A percentile compares a stretch with the other conserved stretches of the same genome.
Conservation (phyloP, 1,284 basidiomycete genomes). For the Meripilus lineatus region DNA sequence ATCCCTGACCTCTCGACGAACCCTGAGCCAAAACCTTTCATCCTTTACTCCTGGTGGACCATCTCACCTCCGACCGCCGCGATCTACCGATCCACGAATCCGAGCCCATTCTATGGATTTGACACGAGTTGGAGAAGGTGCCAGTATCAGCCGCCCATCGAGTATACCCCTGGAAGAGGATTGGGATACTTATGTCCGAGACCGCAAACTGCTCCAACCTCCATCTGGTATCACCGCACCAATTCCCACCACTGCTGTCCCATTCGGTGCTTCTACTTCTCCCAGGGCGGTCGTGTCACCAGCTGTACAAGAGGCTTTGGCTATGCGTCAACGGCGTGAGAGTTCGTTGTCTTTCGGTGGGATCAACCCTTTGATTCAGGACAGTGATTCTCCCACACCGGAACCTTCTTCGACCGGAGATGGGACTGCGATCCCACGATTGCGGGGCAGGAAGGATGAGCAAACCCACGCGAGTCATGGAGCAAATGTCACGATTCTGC, state of each 20-base stretch:
- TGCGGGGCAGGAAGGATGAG: constrained; percentile 31
- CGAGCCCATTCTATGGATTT: constrained; percentile 69
- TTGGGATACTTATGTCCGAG: constrained; percentile 77
- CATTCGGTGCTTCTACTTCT: no score
- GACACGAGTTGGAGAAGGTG: constrained; percentile 36
- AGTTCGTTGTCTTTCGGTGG: constrained; percentile 40
- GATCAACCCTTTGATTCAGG: not conserved
- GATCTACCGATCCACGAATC: constrained; percentile 58
- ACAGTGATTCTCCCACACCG: not conserved
- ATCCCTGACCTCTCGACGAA: constrained; percentile 63
- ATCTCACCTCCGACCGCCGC: constrained; percentile 61
- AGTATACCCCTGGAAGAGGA: constrained; percentile 68
- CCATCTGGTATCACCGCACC: constrained; percentile 73
- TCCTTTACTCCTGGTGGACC: constrained; percentile 40
- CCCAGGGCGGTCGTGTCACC: constrained; percentile 52
- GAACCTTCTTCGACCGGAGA: constrained; percentile 18
- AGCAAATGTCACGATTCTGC: constrained; percentile 53
- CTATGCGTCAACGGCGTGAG: constrained; percentile 63
- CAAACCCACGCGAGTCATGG: constrained; percentile 11
- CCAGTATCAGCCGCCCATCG: constrained; percentile 59
- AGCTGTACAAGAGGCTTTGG: constrained; percentile 69
- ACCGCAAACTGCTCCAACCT: constrained; percentile 75
- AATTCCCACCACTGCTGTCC: constrained; percentile 56
- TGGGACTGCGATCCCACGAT: constrained; percentile 19
- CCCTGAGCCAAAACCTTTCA: constrained; percentile 59